Percentiles rank a stretch among this genome's conserved stretches.
Evolutionary conservation across 139 green algal species (phyloP).

Genomic region (Dunaliella primolecta): DNA sequence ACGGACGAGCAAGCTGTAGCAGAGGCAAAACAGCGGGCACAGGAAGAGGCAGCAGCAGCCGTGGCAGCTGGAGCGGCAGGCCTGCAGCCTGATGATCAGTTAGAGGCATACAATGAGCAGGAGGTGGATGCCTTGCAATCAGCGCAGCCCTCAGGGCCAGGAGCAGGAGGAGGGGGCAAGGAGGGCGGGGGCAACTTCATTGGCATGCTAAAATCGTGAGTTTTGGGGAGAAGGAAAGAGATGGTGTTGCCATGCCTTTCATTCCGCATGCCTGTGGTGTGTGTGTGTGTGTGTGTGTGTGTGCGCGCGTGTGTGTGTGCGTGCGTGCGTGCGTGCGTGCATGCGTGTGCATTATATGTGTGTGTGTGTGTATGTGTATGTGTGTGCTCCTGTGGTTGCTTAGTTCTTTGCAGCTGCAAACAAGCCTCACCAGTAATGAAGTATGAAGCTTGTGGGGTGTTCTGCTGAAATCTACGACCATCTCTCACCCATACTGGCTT

Average conservation of each 20-base stretch:
- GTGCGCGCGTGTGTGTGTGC: neutral
- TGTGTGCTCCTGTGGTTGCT: no score
- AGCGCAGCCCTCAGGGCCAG: neutral
- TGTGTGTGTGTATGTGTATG: neutral
- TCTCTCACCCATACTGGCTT: no score
- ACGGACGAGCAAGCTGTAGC: neutral
- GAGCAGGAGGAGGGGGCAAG: neutral
- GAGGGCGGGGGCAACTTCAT: constrained; percentile 23
- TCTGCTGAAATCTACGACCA: no score
- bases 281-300: constrained; percentile 14
- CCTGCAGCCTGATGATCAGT: constrained; percentile 14
- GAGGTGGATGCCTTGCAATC: constrained; percentile 8
- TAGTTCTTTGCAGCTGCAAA: no score
- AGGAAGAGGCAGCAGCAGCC: neutral
- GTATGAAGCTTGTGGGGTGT: no score
- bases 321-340: neutral
- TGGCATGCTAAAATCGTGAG: constrained; percentile 29
- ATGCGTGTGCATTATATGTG: neutral
- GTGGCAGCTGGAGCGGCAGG: neutral
- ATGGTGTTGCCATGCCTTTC: neutral
- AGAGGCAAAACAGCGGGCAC: neutral
- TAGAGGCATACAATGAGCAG: constrained; percentile 24
- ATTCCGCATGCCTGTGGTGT: no score
- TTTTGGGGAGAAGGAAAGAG: no score
- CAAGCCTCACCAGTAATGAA: no score